Evolutionary conservation across 1,284 basidiomycete species (phyloP), one percentile per base, ranked within the genome.

Genomic region (Fistulina hepatica): DNA sequence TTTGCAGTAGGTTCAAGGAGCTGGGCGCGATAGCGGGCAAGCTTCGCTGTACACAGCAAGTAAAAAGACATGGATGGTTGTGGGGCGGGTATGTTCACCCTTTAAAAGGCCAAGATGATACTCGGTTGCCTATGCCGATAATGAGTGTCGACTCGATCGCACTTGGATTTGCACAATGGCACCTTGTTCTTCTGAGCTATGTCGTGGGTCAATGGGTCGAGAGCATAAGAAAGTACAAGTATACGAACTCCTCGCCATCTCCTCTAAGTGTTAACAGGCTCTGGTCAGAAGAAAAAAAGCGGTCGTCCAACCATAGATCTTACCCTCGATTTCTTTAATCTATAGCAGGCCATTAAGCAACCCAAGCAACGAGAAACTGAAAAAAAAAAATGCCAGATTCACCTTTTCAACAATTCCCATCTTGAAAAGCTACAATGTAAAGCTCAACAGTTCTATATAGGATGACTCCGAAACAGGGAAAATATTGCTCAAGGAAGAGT

Each of bases 311-410:
- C 9, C 23, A 19, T 35, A 25, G 17, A 53, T 30, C 76, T 63
- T 55, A 89, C 86, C 85, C 71, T 94, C 86, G 47, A 93, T 92
- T 56, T 88, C 88, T 59, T 91, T 91, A 48, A 93, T 92, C 86
- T 90, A 44, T 2, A 36, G 28, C 20, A 34, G 16, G 42, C 31
- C 39, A 39, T 20, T 17, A 38, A 23, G 24, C 13, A 11, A 26
- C 41, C 22, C 24, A 36, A 26, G 22, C 6, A 42, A 34, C 16
- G 32, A 30, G 23, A 12, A 16, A 21, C n/a, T n/a, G n/a, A n/a
- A n/a, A n/a, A n/a, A n/a, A n/a, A n/a, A n/a, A n/a, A n/a, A 10
- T 17, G 2, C 11, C 31, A 21, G 15, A 42, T 55, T 23, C 32
- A 79, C 85, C 75, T 93, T 93, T 64, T 93, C 89, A 48, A 90